Evolutionary conservation across 495 filamentous ascomycete genomes (phyloP), one percentile per base, ranked within the genome.

Genomic region (Diplogelasinospora grovesii): DNA sequence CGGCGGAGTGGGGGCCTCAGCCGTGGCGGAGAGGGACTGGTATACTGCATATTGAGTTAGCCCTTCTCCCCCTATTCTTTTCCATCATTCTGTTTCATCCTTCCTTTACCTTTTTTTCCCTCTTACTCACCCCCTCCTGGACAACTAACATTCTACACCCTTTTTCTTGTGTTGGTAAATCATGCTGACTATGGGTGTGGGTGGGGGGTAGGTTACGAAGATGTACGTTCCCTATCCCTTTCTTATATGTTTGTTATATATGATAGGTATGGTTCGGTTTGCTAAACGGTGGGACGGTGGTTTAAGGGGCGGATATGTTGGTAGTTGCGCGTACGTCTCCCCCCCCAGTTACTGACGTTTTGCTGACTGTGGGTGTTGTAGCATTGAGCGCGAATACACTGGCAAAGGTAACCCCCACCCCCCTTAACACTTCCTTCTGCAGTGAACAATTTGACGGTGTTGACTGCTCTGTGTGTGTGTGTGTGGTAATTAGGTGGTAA

Each of bases 41-140:
- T 3, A 87, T 97, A 21, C 61, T 95, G 31, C 90, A 97, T 49
- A 95, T 97, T 43, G 86, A 92, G 62, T 64, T 87, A 40, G 69
- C 76, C 11, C 10, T 39, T 33, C 25, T 31, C 18, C 14, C 16
- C 5, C 14, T 23, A 8, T 13, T 15, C 13, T 15, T 19, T 21
- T 7, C 19, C 5, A 30, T n/a, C n/a, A n/a, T n/a, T n/a, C n/a
- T n/a, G n/a, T n/a, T n/a, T n/a, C n/a, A n/a, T n/a, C n/a, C n/a
- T n/a, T n/a, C n/a, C n/a, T n/a, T n/a, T n/a, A n/a, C n/a, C n/a
- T n/a, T n/a, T n/a, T n/a, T n/a, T n/a, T n/a, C n/a, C n/a, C n/a
- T n/a, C n/a, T n/a, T n/a, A n/a, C n/a, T n/a, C n/a, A n/a, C n/a
- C n/a, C n/a, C n/a, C n/a, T n/a, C n/a, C n/a, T n/a, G n/a, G n/a